Evolutionary conservation across 1,284 basidiomycete genomes (phyloP).

Genomic region (Inonotus obliquus): DNA sequence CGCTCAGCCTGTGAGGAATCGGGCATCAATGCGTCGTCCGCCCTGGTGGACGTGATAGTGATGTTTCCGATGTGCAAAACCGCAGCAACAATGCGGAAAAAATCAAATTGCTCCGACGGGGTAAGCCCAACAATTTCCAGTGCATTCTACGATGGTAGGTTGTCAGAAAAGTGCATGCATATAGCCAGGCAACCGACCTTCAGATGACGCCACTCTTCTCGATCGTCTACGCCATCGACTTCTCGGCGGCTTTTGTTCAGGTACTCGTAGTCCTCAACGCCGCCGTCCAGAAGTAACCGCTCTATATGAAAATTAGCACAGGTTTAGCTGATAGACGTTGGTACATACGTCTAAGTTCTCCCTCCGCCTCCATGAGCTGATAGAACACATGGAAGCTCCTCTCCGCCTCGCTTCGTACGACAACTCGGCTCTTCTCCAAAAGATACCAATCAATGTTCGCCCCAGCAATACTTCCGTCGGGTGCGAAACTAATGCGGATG

Average conservation of each 20-base stretch:
- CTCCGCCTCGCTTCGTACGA: slow-evolving; percentile 84
- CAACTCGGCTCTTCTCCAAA: slow-evolving; percentile 95
- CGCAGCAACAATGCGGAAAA: slow-evolving; percentile 92
- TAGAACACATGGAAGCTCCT: slow-evolving; percentile 98
- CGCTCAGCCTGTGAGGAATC: slow-evolving; percentile 83
- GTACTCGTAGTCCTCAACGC: slow-evolving; percentile 84
- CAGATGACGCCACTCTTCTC: slow-evolving; percentile 81
- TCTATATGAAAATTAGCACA: slow-evolving; percentile 38
- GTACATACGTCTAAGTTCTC: slow-evolving; percentile 55
- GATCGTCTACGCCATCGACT: slow-evolving; percentile 94
- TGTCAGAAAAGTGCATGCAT: background rate
- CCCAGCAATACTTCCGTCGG: slow-evolving; percentile 92
- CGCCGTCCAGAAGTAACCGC: slow-evolving; percentile 70
- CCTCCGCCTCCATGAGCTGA: slow-evolving; percentile 73
- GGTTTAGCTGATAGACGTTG: slow-evolving; percentile 6
- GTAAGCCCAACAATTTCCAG: slow-evolving; percentile 88
- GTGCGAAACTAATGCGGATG: slow-evolving; percentile 92
- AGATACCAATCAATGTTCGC: slow-evolving; percentile 99
- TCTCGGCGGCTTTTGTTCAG: slow-evolving; percentile 86
- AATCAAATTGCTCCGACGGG: slow-evolving; percentile 79
- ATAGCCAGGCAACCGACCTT: slow-evolving; percentile 43
- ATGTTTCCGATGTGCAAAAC: slow-evolving; percentile 98
- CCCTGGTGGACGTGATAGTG: slow-evolving; percentile 72
- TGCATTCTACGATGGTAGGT: slow-evolving; percentile 47
- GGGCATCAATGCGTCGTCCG: slow-evolving; percentile 86